Conservation (phyloP, 345 rosid genomes). For the Eucalyptus microcorys region DNA sequence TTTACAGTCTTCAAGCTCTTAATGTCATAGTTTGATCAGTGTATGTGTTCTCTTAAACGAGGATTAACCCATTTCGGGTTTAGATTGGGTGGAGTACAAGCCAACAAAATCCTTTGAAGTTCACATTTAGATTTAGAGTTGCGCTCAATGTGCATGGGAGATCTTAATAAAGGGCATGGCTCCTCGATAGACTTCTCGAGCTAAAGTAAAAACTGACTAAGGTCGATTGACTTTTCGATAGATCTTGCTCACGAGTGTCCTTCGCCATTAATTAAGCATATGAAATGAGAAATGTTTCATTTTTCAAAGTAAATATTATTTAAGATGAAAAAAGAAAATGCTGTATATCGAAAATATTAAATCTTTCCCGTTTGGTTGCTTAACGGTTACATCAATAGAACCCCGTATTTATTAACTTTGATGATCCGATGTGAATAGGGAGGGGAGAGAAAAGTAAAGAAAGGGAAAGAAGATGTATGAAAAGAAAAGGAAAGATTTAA, state of each 20-base stretch:
- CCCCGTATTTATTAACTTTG: background rate
- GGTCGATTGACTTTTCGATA: background rate
- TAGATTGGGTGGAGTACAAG: background rate
- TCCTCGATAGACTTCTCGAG: background rate
- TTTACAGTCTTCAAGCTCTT: background rate
- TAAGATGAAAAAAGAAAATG: background rate
- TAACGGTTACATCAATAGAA: background rate
- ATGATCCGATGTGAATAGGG: background rate
- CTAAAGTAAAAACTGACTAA: background rate
- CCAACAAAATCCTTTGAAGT: background rate
- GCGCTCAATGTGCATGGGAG: accelerated
- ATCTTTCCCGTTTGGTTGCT: background rate
- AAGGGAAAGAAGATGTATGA: background rate
- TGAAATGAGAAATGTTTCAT: background rate
- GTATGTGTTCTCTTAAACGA: background rate
- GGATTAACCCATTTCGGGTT: background rate
- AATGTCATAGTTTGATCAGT: background rate
- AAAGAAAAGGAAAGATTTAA: background rate
- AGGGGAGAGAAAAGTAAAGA: background rate
- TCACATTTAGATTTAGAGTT: background rate
- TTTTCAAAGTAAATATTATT: background rate
- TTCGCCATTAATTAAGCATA: background rate
- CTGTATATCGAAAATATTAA: accelerated
- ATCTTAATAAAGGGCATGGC: background rate
- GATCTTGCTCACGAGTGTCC: background rate